Conservation (phyloP, 441 rosid species). For the Erodium chrysanthum region DNA sequence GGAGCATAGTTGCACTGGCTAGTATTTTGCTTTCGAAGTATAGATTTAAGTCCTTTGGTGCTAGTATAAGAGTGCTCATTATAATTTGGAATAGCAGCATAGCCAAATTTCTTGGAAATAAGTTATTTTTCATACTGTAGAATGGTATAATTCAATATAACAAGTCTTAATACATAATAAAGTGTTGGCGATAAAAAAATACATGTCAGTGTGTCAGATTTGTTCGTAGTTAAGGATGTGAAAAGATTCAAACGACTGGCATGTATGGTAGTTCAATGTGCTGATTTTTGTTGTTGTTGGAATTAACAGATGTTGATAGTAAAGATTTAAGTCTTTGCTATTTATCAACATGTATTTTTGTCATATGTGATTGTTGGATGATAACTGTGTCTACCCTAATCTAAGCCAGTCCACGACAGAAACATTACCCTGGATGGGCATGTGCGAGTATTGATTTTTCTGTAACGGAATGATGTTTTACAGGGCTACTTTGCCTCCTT, state of each 20-base stretch:
- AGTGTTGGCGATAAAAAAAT: background rate
- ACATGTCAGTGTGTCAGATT: too few species aligned
- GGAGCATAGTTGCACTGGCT: too few species aligned
- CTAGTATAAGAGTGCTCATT: background rate
- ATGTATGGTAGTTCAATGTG: background rate
- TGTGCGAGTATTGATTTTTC: background rate
- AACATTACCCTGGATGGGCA: background rate
- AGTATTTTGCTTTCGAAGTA: too few species aligned
- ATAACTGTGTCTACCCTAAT: background rate
- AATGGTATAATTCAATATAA: background rate
- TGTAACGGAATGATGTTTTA: conserved; percentile 13
- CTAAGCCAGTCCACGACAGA: background rate
- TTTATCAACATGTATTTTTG: background rate
- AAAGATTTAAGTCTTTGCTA: background rate
- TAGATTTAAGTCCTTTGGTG: background rate
- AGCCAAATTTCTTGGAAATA: too few species aligned
- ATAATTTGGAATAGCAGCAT: background rate
- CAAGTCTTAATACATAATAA: background rate
- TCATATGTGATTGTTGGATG: background rate
- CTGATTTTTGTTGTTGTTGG: background rate
- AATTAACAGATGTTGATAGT: background rate
- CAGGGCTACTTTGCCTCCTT: conserved; percentile 96
- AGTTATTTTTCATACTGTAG: background rate
- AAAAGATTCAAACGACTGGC: too few species aligned
- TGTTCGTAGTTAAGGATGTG: too few species aligned